phyloP scores from a whole-genome alignment of 495 filamentous ascomycete species.

The Penicillium manginii region DNA sequence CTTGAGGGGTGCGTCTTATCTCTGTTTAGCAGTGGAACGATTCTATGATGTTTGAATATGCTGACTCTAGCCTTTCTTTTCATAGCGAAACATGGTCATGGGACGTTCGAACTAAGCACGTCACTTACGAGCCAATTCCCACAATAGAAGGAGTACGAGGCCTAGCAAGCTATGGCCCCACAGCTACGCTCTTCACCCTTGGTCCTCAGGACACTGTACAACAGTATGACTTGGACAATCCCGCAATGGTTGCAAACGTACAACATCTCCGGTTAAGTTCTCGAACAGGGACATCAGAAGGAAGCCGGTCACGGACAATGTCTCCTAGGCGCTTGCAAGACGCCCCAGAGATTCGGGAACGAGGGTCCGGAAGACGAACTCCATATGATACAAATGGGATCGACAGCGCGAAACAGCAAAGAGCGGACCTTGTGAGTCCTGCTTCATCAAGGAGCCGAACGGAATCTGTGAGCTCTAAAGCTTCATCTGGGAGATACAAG shows the following conservation, averaged over 20 bases:
- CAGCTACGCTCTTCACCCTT: conserved; percentile 89
- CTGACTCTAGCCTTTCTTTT: conserved; percentile 18
- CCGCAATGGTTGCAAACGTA: conserved; percentile 77
- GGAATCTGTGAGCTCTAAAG: conserved; percentile 60
- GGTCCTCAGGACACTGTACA: conserved; percentile 87
- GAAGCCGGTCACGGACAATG: conserved; percentile 40
- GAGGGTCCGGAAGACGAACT: conserved; percentile 30
- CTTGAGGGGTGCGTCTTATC: conserved; percentile 76
- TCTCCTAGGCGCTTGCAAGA: conserved; percentile 41
- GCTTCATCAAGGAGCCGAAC: conserved; percentile 65
- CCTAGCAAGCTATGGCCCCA: conserved; percentile 85
- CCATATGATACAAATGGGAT: conserved; percentile 47
- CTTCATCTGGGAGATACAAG: conserved; percentile 49
- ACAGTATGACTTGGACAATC: conserved; percentile 89
- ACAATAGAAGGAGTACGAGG: conserved; percentile 81
- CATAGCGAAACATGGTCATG: conserved; percentile 86
- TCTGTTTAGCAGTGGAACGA: not conserved
- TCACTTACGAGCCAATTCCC: conserved; percentile 84
- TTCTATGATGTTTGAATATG: not conserved
- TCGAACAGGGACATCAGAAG: conserved; percentile 79
- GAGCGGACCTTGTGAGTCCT: conserved; percentile 63
- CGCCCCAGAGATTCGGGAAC: conserved; percentile 41
- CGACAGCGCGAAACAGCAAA: conserved; percentile 53
- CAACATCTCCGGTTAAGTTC: conserved; percentile 77
- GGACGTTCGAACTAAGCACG: conserved; percentile 96